Percentiles rank a stretch among this genome's conserved stretches.
These are phyloP conservation scores for Trichosporon ovoides DNA, from an alignment of 1,284 basidiomycete species.

Conservation along the genomic window DNA sequence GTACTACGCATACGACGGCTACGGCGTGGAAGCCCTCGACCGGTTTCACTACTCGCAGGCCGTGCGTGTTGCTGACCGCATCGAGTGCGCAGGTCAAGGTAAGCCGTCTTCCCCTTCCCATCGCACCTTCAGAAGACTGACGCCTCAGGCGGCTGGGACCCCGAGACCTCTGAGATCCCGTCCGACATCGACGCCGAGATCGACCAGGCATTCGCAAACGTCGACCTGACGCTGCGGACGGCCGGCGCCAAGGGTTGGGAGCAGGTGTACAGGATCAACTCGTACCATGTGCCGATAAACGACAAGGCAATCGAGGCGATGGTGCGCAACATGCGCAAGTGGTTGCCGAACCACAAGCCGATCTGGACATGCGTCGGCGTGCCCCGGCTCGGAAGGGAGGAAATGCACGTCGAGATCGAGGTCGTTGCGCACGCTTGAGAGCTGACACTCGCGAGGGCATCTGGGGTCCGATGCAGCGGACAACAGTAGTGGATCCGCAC, in stretches of 20 bases:
- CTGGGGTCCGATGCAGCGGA: too few species aligned
- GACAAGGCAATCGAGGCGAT: conserved; percentile 22
- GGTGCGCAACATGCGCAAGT: conserved; percentile 22
- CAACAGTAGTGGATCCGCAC: too few species aligned
- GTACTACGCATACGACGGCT: conserved; percentile 11
- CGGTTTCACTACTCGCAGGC: conserved; percentile 24
- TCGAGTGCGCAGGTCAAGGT: conserved; percentile 32
- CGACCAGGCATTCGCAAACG: conserved; percentile 31
- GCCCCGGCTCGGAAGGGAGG: conserved; percentile 15
- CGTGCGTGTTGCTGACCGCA: conserved; percentile 27
- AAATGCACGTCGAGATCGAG: conserved; percentile 35
- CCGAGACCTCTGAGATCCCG: conserved; percentile 15
- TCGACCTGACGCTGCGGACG: conserved; percentile 22
- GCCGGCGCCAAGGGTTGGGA: conserved; percentile 32
- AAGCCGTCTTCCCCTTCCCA: too few species aligned
- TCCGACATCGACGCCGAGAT: conserved; percentile 27
- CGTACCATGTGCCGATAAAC: conserved; percentile 28
- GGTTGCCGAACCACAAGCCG: conserved; percentile 28
- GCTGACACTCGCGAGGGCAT: too few species aligned
- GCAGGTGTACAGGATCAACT: conserved; percentile 25
- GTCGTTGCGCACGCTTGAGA: conserved; percentile 20
- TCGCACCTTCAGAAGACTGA: too few species aligned
- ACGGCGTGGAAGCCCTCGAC: neutral
- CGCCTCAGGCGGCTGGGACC: conserved; percentile 33
- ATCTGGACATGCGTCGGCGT: conserved; percentile 33